Percentiles rank a stretch among this genome's conserved stretches.
These are phyloP conservation scores for Erythrophleum ivorense DNA, from an alignment of 331 rosid species.

Conservation along the genomic window DNA sequence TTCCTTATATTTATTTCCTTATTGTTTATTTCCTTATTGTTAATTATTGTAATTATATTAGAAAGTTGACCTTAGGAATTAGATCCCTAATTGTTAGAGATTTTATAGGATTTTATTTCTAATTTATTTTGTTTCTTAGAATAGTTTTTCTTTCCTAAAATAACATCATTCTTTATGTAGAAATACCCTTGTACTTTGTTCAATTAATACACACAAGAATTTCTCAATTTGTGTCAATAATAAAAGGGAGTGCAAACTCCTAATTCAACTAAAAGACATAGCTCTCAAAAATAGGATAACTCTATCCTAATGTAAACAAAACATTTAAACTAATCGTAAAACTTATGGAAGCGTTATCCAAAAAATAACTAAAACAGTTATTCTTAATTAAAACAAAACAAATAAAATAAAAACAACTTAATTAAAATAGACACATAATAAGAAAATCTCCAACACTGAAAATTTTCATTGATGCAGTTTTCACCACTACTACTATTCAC, in stretches of 20 bases:
- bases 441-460: not conserved
- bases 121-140: no score
- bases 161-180: no score
- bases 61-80: no score
- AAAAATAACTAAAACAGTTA: not conserved
- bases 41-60: no score
- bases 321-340: not conserved
- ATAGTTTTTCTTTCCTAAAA: no score
- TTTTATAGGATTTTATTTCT: no score
- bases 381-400: not conserved
- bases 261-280: not conserved
- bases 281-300: not conserved
- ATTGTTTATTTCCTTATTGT: no score
- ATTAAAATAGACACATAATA: not conserved
- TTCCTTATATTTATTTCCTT: no score
- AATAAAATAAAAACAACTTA: not conserved
- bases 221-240: not conserved
- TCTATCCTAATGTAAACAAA: not conserved
- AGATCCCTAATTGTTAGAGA: no score
- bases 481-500: not conserved
- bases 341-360: not conserved
- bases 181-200: no score
- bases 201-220: no score
- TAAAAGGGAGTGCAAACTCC: not conserved
- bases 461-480: constrained; percentile 1